Evolutionary conservation across 495 filamentous ascomycete genomes (phyloP).

Genomic region (Penicillium ochrochloron): DNA sequence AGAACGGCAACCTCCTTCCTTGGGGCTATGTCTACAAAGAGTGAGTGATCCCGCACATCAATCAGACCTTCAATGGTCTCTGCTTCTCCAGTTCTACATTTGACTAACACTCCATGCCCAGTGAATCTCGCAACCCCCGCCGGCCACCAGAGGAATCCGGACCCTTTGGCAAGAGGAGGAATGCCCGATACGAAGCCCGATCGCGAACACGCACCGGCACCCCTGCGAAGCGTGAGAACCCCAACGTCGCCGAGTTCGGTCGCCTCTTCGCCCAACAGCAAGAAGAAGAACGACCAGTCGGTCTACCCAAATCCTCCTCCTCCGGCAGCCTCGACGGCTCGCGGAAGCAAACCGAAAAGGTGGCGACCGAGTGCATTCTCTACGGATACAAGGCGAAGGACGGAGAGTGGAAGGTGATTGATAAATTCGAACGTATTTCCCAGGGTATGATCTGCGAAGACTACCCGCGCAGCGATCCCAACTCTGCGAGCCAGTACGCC

Average conservation of each 20-base stretch:
- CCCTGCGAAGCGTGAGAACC: conserved; percentile 62
- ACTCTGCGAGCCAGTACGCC: conserved; percentile 56
- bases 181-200: conserved; percentile 55
- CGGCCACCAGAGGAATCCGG: conserved; percentile 63
- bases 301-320: conserved; percentile 48
- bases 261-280: conserved; percentile 52
- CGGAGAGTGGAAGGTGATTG: conserved; percentile 81
- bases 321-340: conserved; percentile 47
- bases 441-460: conserved; percentile 84
- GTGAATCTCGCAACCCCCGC: conserved; percentile 53
- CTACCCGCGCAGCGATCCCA: conserved; percentile 70
- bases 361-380: conserved; percentile 81
- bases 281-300: conserved; percentile 43
- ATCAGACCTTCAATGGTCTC: background rate
- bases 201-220: conserved; percentile 64
- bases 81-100: background rate
- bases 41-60: conserved; percentile 40
- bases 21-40: conserved; percentile 67
- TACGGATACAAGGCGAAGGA: conserved; percentile 75
- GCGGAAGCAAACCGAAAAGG: conserved; percentile 53
- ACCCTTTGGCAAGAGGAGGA: conserved; percentile 62
- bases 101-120: conserved; percentile 17
- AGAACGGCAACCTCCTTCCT: conserved; percentile 61
- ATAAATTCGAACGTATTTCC: conserved; percentile 77
- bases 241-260: conserved; percentile 57